A percentile compares a stretch with the other conserved stretches of the same genome.
These are phyloP conservation scores for Suillus cothurnatus DNA, from an alignment of 768 basidiomycete species.

Conservation along the genomic window DNA sequence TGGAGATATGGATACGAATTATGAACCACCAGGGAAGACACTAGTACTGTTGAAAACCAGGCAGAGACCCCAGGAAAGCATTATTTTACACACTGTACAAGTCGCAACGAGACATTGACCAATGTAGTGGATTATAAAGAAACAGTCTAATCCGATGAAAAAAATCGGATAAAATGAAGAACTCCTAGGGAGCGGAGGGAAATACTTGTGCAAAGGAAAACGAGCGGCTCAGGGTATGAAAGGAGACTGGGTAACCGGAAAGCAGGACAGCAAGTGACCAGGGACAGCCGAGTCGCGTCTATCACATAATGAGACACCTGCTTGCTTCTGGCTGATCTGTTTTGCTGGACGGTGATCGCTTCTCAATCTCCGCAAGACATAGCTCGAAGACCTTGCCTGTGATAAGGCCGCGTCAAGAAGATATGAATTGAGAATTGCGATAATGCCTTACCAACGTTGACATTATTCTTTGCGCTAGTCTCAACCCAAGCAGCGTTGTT, in stretches of 20 bases:
- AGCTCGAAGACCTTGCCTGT: conserved; percentile 83
- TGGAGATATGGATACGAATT: conserved; percentile 24
- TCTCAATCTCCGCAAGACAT: conserved; percentile 83
- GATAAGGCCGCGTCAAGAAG: conserved; percentile 6
- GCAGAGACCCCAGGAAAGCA: conserved; percentile 26
- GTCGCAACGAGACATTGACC: conserved; percentile 22
- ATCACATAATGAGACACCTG: conserved; percentile 60
- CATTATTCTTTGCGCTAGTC: conserved; percentile 84
- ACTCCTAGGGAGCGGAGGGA: conserved; percentile 17
- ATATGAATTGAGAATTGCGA: conserved; percentile 7
- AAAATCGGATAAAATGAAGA: conserved; percentile 14
- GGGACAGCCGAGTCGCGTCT: neutral
- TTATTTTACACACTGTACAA: conserved; percentile 39
- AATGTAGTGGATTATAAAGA: conserved; percentile 30
- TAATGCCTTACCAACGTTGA: conserved; percentile 78
- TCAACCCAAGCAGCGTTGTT: conserved; percentile 83
- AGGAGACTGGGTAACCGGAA: conserved; percentile 32
- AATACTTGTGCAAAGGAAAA: conserved; percentile 29
- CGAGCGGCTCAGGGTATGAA: conserved; percentile 32
- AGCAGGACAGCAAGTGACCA: conserved; percentile 25
- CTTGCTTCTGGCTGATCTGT: conserved; percentile 43
- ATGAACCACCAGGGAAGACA: conserved; percentile 40
- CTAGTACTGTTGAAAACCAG: conserved; percentile 31
- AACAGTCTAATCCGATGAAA: conserved; percentile 32
- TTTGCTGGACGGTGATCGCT: conserved; percentile 57